Conservation (phyloP, 23 red algal species). For the Cyanidium caldarium region DNA sequence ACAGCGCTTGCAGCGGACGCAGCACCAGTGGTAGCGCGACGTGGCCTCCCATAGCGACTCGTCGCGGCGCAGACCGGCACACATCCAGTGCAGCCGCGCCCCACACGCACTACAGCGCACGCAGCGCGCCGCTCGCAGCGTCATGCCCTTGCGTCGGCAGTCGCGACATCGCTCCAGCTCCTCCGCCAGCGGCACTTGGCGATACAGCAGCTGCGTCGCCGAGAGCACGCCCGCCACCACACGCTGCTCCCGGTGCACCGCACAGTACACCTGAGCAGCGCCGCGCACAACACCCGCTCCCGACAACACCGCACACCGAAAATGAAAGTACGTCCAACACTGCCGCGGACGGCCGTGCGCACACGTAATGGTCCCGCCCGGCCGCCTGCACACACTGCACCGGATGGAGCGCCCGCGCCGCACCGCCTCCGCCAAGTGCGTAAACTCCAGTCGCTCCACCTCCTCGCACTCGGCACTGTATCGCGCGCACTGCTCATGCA, state of each 20-base stretch:
- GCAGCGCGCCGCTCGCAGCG: too few species aligned
- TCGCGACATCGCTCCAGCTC: too few species aligned
- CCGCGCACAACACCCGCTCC: background rate
- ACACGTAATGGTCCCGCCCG: background rate
- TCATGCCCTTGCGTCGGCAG: too few species aligned
- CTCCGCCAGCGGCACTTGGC: background rate
- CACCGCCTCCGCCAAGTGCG: background rate
- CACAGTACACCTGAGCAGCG: background rate
- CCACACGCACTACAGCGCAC: too few species aligned
- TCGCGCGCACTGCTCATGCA: background rate
- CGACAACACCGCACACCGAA: background rate
- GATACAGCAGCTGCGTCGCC: background rate
- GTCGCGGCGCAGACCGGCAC: too few species aligned
- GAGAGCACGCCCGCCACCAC: background rate
- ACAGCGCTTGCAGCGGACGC: too few species aligned
- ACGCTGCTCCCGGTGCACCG: background rate
- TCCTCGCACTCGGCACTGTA: conserved; percentile 3
- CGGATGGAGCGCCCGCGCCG: background rate
- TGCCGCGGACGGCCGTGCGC: background rate
- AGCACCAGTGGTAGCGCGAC: too few species aligned
- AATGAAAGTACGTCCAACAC: conserved; percentile 1
- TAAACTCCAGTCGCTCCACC: background rate
- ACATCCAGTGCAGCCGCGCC: too few species aligned
- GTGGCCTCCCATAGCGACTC: too few species aligned
- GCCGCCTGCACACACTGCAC: background rate